Evolutionary conservation across 345 rosid genomes (phyloP), one percentile per base, ranked within the genome.

Genomic region (Passiflora organensis): DNA sequence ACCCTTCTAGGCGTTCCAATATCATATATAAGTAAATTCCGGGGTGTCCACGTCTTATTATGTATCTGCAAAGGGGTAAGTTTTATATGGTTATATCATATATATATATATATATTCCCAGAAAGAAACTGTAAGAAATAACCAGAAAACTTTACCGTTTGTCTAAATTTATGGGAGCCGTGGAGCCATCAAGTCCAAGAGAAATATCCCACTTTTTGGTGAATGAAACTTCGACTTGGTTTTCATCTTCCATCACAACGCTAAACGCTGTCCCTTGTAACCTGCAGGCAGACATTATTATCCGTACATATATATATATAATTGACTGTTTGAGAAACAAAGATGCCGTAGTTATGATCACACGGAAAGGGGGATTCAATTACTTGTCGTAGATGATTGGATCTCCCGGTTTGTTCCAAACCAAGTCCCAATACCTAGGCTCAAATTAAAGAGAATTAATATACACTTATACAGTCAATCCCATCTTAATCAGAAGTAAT

Each of bases 131-230:
- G n/a, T n/a, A n/a, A 28, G 3, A 8, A 41, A 41, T 12, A 12
- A 41, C 13, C n/a, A 11, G 13, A 22, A 2, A n/a, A 45, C 1
- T 2, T 36, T 20, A 82, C 98, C 99, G 82, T 75, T 89, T 93
- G 67, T 89, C 99, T 1, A 93, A 72, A 64, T 89, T 85, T 47
- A 93, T 44, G 5, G 99, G 97, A 58, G 74, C 86, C n/a, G 42
- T 13, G 11, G 65, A 57, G 20, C 69, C 64, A 5, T 64, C 72
- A 6, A 15, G 50, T 6, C 66, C 72, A 6, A 15, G 50, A 2
- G 70, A 56, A 32, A 49, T 48, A 11, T 50, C 53, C 99, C 99
- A 89, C 19, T 37, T 67, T 56, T 59, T 60, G 2, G 57, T 28
- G 52, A 67, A 67, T 17, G 72, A 67, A 23, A 67, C 20, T 41